Evolutionary conservation across 2,329 filamentous ascomycete genomes (phyloP).

Genomic region (Aureobasidium sp.): DNA sequence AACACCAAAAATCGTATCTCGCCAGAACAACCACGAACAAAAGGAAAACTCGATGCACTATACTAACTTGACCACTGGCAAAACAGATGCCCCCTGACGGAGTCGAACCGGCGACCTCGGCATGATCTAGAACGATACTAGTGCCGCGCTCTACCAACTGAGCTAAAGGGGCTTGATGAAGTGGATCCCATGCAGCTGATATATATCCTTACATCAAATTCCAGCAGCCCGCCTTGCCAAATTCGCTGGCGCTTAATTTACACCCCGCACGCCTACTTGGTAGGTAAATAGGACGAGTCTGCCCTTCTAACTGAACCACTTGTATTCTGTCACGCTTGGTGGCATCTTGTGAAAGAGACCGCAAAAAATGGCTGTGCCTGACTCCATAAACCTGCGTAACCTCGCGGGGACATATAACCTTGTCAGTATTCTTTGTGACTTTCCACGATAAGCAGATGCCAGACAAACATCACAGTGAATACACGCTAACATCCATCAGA

Average conservation of each 20-base stretch:
- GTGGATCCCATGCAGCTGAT: too few relatives aligned
- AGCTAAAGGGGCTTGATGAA: constrained; percentile 12
- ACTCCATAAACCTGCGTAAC: constrained; percentile 58
- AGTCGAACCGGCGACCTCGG: constrained; percentile 14
- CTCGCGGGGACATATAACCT: constrained; percentile 64
- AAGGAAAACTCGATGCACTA: not conserved
- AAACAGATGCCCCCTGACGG: constrained; percentile 1
- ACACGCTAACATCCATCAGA: constrained; percentile 42
- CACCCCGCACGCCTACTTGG: not conserved
- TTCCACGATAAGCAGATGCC: not conserved
- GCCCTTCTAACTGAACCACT: not conserved
- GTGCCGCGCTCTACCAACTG: constrained; percentile 14
- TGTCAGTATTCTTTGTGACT: constrained; percentile 30
- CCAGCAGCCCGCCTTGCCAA: too few relatives aligned
- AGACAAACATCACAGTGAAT: not conserved
- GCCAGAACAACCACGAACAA: too few relatives aligned
- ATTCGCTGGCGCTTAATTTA: too few relatives aligned
- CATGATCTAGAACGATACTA: constrained; percentile 2
- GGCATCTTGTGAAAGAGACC: not conserved
- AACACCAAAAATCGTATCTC: not conserved
- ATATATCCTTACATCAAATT: too few relatives aligned
- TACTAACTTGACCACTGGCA: not conserved
- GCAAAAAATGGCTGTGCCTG: constrained; percentile 62
- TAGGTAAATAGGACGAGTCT: not conserved
- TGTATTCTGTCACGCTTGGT: not conserved